A percentile compares a stretch with the other conserved stretches of the same genome.
These are phyloP conservation scores for Penicillium sp. DNA, from an alignment of 2,329 filamentous ascomycete genomes.

Conservation along the genomic window DNA sequence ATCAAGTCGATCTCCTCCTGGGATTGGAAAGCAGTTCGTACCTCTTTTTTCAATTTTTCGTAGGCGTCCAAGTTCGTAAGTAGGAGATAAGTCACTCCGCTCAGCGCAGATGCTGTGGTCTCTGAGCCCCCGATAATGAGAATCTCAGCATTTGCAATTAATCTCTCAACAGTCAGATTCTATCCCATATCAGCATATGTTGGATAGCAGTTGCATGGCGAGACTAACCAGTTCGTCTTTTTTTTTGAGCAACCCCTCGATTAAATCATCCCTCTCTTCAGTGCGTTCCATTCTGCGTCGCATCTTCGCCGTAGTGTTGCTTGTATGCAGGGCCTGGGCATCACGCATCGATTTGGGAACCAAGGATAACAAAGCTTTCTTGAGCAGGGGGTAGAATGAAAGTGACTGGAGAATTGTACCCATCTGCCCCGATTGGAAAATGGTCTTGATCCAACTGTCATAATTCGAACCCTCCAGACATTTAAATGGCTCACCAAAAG, in stretches of 20 bases:
- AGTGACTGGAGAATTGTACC: conserved; percentile 19
- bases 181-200: background rate
- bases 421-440: conserved; percentile 24
- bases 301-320: conserved; percentile 19
- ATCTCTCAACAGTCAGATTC: conserved; percentile 27
- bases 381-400: conserved; percentile 18
- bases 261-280: conserved; percentile 17
- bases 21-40: conserved; percentile 40
- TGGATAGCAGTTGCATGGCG: background rate
- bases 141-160: conserved; percentile 36
- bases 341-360: conserved; percentile 16
- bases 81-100: conserved; percentile 47
- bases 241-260: conserved; percentile 21
- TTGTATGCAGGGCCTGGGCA: conserved; percentile 13
- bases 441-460: conserved; percentile 38
- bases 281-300: conserved; percentile 14
- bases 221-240: conserved; percentile 22
- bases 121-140: conserved; percentile 48
- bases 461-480: conserved; percentile 11
- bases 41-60: conserved; percentile 40
- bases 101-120: conserved; percentile 50
- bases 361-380: conserved; percentile 10
- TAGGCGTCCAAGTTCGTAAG: conserved; percentile 35
- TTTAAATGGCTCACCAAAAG: conserved; percentile 28
- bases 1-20: conserved; percentile 45